Conservation (phyloP, 2,329 filamentous ascomycete species). For the Clarireedia paspali region DNA sequence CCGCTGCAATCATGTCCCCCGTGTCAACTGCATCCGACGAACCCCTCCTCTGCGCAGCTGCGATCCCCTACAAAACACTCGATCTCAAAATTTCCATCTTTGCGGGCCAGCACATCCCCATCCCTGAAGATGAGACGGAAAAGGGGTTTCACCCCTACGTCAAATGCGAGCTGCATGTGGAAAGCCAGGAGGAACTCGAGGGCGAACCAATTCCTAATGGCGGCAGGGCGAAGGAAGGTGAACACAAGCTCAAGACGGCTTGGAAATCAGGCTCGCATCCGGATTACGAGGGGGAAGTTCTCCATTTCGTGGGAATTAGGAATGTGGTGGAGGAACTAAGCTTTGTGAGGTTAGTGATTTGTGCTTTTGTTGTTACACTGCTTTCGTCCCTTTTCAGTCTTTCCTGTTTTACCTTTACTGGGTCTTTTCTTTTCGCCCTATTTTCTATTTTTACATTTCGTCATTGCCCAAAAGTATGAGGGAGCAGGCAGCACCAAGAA, state of each 20-base stretch:
- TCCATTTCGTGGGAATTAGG: constrained; percentile 51
- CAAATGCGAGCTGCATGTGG: constrained; percentile 74
- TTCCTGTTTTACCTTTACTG: background rate
- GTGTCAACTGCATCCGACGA: no score
- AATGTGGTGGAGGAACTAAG: constrained; percentile 60
- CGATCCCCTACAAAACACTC: constrained; percentile 42
- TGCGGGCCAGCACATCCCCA: constrained; percentile 67
- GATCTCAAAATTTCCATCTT: constrained; percentile 65
- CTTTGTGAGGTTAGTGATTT: constrained; percentile 57
- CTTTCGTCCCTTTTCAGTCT: background rate
- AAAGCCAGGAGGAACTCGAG: constrained; percentile 41
- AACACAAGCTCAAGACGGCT: constrained; percentile 53
- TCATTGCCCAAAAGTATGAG: no score
- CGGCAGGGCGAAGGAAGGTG: constrained; percentile 45
- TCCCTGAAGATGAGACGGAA: constrained; percentile 46
- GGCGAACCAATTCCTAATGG: constrained; percentile 34
- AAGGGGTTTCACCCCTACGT: constrained; percentile 62
- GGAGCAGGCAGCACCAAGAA: no score
- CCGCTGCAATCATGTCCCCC: no score
- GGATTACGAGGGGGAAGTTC: constrained; percentile 49
- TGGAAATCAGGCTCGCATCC: constrained; percentile 52
- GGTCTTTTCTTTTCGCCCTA: background rate
- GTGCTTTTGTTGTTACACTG: constrained; percentile 5
- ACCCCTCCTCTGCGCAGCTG: constrained; percentile 9
- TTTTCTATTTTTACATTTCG: no score